These are phyloP conservation scores for Arbutus unedo DNA, from an alignment of 148 eudicot genomes.

Conservation along the genomic window DNA sequence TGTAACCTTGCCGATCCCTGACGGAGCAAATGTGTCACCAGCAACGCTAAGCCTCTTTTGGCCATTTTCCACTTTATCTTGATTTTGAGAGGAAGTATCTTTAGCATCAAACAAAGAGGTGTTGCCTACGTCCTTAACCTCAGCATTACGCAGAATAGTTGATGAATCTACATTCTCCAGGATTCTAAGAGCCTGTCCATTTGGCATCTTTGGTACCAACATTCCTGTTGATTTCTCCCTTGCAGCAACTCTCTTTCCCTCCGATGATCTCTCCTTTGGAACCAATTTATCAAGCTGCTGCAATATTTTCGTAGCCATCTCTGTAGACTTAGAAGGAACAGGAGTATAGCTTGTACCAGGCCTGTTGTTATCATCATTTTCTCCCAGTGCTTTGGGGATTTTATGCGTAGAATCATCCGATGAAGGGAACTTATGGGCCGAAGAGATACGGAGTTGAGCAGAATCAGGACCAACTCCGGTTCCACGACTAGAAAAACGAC, in stretches of 20 bases:
- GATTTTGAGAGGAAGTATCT: slow-evolving; percentile 26
- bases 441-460: slow-evolving; percentile 24
- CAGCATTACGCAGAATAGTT: slow-evolving; percentile 36
- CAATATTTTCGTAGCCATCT: slow-evolving; percentile 69
- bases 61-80: slow-evolving; percentile 31
- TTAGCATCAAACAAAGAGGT: slow-evolving; percentile 22
- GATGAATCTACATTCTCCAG: slow-evolving; percentile 39
- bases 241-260: slow-evolving; percentile 30
- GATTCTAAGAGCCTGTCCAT: slow-evolving; percentile 49
- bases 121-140: slow-evolving; percentile 27
- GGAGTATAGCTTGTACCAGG: slow-evolving; percentile 40
- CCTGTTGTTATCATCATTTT: slow-evolving; percentile 25
- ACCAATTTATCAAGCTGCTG: slow-evolving; percentile 66
- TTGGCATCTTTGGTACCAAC: slow-evolving; percentile 36
- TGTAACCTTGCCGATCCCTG: slow-evolving; percentile 24
- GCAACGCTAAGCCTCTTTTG: slow-evolving; percentile 12
- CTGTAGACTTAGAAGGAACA: slow-evolving; percentile 71
- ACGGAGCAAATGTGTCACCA: slow-evolving; percentile 20
- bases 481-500: slow-evolving; percentile 30
- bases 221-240: slow-evolving; percentile 36
- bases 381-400: slow-evolving; percentile 28
- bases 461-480: slow-evolving; percentile 34
- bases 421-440: slow-evolving; percentile 21
- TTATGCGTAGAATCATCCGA: slow-evolving; percentile 21
- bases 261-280: slow-evolving; percentile 65